A percentile compares a stretch with the other conserved stretches of the same genome.
Conservation (phyloP, 2,329 filamentous ascomycete genomes). For the Aspergillus fumigatiaffinis region DNA sequence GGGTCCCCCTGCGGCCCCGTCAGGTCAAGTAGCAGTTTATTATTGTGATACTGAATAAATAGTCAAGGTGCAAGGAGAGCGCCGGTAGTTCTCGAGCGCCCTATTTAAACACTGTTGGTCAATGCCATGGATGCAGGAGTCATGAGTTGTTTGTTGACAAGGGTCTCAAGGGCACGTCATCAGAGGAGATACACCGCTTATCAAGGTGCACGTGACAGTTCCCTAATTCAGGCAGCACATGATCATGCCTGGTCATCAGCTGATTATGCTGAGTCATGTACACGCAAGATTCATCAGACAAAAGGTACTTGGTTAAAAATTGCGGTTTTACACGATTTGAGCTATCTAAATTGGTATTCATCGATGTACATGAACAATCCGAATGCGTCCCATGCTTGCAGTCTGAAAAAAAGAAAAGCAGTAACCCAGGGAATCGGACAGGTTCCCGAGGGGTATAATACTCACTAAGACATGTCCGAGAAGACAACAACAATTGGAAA, state of each 20-base stretch:
- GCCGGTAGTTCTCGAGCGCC: neutral
- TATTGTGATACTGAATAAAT: neutral
- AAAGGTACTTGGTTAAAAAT: neutral
- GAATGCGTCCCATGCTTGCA: constrained; percentile 4
- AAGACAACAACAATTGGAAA: constrained; percentile 18
- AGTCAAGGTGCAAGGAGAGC: neutral
- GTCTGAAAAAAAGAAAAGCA: constrained; percentile 8
- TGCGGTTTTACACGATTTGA: neutral
- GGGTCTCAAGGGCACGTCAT: neutral
- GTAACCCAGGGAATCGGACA: constrained; percentile 20
- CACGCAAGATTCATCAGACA: too few relatives aligned
- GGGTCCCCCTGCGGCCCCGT: neutral
- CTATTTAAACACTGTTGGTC: neutral
- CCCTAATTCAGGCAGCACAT: neutral
- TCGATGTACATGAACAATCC: constrained; percentile 19
- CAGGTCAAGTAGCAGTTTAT: neutral
- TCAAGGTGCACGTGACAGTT: constrained; percentile 13
- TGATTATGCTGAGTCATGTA: neutral
- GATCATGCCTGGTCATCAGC: neutral
- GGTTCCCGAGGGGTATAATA: constrained; percentile 32
- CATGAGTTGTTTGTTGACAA: neutral
- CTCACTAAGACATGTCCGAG: constrained; percentile 32
- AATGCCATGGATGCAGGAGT: neutral
- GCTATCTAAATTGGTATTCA: constrained; percentile 13
- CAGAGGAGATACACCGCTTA: constrained; percentile 13